Evolutionary conservation across 129 eudicot genomes (phyloP).

Genomic region (Helichrysum umbraculigerum): DNA sequence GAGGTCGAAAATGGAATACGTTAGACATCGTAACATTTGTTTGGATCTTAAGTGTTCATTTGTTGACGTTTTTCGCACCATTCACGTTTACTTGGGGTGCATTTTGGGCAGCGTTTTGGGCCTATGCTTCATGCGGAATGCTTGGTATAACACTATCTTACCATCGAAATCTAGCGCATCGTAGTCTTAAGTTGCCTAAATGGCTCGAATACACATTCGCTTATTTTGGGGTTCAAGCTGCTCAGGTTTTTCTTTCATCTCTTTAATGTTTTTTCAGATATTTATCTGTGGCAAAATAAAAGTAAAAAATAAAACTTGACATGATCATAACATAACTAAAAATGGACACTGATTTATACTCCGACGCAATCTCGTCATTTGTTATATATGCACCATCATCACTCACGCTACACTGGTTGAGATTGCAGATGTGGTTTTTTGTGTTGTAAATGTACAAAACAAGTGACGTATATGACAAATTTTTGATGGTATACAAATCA

Average conservation of each 20-base stretch:
- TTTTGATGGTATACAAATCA: too few relatives aligned
- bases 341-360: too few relatives aligned
- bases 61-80: conserved; percentile 57
- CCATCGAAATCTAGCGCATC: conserved; percentile 78
- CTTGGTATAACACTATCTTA: conserved; percentile 71
- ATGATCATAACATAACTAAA: too few relatives aligned
- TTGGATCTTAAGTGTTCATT: conserved; percentile 56
- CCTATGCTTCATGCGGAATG: conserved; percentile 56
- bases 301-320: too few relatives aligned
- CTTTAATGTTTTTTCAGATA: too few relatives aligned
- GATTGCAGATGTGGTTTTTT: too few relatives aligned
- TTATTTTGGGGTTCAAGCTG: conserved; percentile 66
- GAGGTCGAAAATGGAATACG: conserved; percentile 58
- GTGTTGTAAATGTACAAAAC: too few relatives aligned
- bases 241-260: conserved; percentile 49
- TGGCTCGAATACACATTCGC: conserved; percentile 90
- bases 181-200: conserved; percentile 77
- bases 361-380: too few relatives aligned
- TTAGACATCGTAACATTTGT: conserved; percentile 40
- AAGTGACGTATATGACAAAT: too few relatives aligned
- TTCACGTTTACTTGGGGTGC: conserved; percentile 80
- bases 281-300: too few relatives aligned
- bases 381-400: too few relatives aligned
- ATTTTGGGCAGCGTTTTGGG: conserved; percentile 56
- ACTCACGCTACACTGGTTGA: too few relatives aligned